phyloP scores from a whole-genome alignment of 1,284 basidiomycete species.

The Fomitopsis pinicola region DNA sequence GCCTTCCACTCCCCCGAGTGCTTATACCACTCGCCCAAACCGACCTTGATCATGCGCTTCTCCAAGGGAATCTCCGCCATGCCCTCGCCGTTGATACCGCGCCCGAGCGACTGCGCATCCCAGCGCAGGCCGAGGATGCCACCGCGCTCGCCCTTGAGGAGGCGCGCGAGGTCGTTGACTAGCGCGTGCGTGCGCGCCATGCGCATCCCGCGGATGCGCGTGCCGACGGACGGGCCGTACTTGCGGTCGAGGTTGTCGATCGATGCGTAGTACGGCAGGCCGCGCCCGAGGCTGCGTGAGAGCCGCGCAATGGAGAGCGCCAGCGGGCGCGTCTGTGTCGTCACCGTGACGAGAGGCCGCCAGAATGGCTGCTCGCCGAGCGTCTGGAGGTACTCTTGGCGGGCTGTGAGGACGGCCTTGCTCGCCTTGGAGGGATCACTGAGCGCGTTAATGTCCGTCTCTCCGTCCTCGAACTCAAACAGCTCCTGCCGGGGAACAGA shows the following conservation, averaged over 20 bases:
- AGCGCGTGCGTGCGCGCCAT: constrained; percentile 32
- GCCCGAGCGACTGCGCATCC: constrained; percentile 22
- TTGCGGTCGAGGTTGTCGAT: constrained; percentile 33
- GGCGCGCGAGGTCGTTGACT: constrained; percentile 19
- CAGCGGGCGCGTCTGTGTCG: constrained; percentile 40
- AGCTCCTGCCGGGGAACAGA: not conserved
- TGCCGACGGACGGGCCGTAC: constrained; percentile 26
- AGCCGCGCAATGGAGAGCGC: constrained; percentile 34
- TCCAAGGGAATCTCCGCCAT: constrained; percentile 28
- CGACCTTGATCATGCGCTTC: constrained; percentile 30
- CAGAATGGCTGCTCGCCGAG: too few species aligned
- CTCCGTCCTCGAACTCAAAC: not conserved
- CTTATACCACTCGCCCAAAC: constrained; percentile 31
- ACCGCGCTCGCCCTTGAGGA: constrained; percentile 30
- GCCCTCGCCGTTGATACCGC: constrained; percentile 32
- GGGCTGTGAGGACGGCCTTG: too few species aligned
- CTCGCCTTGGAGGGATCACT: not conserved
- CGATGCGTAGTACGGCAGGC: constrained; percentile 35
- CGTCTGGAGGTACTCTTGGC: constrained; percentile 25
- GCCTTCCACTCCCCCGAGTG: constrained; percentile 31
- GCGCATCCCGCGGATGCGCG: constrained; percentile 34
- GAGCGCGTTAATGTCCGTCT: not conserved
- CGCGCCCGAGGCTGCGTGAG: constrained; percentile 27
- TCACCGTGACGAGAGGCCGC: too few species aligned
- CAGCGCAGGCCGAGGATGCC: constrained; percentile 34